phyloP scores from a whole-genome alignment of 2,329 filamentous ascomycete genomes.

The Sphaerulina vaccinii region DNA sequence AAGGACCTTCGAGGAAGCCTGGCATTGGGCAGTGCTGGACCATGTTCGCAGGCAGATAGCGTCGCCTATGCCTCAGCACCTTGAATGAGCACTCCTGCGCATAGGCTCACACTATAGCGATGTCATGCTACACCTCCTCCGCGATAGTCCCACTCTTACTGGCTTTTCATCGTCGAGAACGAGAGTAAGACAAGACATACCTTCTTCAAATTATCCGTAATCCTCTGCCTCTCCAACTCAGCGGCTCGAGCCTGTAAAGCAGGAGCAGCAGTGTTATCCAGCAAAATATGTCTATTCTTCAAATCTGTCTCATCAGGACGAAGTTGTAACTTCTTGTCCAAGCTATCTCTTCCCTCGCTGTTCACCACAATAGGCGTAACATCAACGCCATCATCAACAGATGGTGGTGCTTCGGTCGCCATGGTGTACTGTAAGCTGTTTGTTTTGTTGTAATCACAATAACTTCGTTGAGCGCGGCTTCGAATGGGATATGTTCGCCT shows the following conservation, averaged over 20 bases:
- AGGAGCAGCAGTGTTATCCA: slow-evolving; percentile 67
- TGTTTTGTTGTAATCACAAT: neutral
- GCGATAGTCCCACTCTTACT: too few species aligned
- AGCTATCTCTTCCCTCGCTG: slow-evolving; percentile 18
- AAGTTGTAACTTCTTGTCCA: slow-evolving; percentile 41
- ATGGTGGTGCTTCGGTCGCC: slow-evolving; percentile 7
- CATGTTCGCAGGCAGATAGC: too few species aligned
- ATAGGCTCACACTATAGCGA: too few species aligned
- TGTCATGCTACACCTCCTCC: too few species aligned
- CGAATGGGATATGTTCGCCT: too few species aligned
- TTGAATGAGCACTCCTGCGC: too few species aligned
- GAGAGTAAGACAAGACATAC: slow-evolving; percentile 21
- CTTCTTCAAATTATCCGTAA: slow-evolving; percentile 63
- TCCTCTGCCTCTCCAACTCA: slow-evolving; percentile 64
- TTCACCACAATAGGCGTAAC: slow-evolving; percentile 18
- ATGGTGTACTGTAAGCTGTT: slow-evolving; percentile 7
- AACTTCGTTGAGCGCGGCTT: too few species aligned
- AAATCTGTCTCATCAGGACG: slow-evolving; percentile 59
- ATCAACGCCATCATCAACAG: slow-evolving; percentile 18
- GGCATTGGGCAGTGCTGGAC: too few species aligned
- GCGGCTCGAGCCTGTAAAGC: slow-evolving; percentile 61
- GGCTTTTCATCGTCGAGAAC: too few species aligned
- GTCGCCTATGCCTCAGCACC: too few species aligned
- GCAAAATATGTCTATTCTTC: slow-evolving; percentile 64
- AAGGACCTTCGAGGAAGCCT: too few species aligned